Percentiles rank a stretch among this genome's conserved stretches.
Conservation (phyloP, 2,329 filamentous ascomycete species). For the Periconia macrospinosa region DNA sequence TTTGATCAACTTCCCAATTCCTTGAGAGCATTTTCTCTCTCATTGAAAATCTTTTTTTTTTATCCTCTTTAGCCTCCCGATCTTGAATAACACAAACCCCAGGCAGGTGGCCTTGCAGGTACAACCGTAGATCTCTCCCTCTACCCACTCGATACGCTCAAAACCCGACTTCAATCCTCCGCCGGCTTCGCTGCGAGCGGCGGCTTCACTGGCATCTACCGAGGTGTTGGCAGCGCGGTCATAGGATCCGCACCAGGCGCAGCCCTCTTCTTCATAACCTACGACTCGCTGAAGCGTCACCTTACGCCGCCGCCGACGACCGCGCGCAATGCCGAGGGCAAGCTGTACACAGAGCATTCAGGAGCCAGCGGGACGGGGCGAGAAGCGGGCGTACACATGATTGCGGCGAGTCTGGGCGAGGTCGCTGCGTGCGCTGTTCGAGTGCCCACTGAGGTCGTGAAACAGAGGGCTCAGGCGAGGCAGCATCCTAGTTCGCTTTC, state of each 20-base stretch:
- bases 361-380: conserved; percentile 7
- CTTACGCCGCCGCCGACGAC: conserved; percentile 16
- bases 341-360: conserved; percentile 25
- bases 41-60: too few species aligned
- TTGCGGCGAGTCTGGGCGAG: conserved; percentile 83
- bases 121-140: conserved; percentile 96
- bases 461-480: conserved; percentile 91
- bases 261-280: conserved; percentile 95
- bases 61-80: too few species aligned
- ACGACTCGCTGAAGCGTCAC: conserved; percentile 68
- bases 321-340: conserved; percentile 26
- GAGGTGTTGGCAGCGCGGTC: conserved; percentile 84
- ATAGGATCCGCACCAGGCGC: conserved; percentile 92
- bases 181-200: conserved; percentile 77
- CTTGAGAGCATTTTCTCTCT: not conserved
- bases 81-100: not conserved
- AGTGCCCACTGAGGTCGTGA: conserved; percentile 95
- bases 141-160: conserved; percentile 97
- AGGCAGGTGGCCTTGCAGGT: conserved; percentile 88
- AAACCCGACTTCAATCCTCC: conserved; percentile 90
- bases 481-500: conserved; percentile 71
- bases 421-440: conserved; percentile 88
- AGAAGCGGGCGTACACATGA: conserved; percentile 67
- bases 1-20: not conserved
- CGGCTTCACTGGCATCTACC: conserved; percentile 90